Evolutionary conservation across 1,284 basidiomycete genomes (phyloP), one percentile per base, ranked within the genome.

Genomic region (Puccinia triticina): DNA sequence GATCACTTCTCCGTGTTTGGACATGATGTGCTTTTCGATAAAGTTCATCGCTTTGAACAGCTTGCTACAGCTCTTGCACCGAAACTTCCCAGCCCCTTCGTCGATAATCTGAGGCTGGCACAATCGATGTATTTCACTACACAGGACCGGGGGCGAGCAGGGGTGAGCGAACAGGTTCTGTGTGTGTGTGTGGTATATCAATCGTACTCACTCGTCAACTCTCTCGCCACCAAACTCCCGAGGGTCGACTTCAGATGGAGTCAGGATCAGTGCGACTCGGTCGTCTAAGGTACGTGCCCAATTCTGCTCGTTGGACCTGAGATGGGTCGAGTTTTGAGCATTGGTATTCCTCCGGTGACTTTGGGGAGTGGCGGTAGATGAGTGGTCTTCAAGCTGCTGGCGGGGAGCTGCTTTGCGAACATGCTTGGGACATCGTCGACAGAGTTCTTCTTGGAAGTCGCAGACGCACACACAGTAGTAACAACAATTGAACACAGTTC

Each of bases 1-100:
- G 50, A 86, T 73, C 29, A 85, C 48, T 26, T 85, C 85, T 8
- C 83, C 69, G 64, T 87, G 86, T 78, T 87, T 87, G 61, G 85
- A 84, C 66, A 83, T 61, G 37, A 87, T 83, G 73, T 87, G 86
- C 83, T 98, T 98, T 88, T 96, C 94, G 76, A 98, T 93, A 88
- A 96, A 98, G 61, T 94, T 92, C 32, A 93, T 93, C 5, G 94
- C 96, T 87, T 95, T 95, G 91, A 98, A 98, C 23, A 98, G 89
- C 89, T 98, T 98, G 87, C 92, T 91, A 87, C 95, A 98, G 74
- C 92, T 92, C 89, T 94, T 95, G 89, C 95, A 98, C 84, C 96
- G 90, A 89, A 94, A 97, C 87, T 96, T 97, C 85, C 92, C 93
- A 87, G 95, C 93, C 84, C 96, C 95, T 88, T 98, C 96, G 87